Evolutionary conservation across 2,329 filamentous ascomycete genomes (phyloP), one percentile per base, ranked within the genome.

Genomic region (Colletotrichum brevisporum): DNA sequence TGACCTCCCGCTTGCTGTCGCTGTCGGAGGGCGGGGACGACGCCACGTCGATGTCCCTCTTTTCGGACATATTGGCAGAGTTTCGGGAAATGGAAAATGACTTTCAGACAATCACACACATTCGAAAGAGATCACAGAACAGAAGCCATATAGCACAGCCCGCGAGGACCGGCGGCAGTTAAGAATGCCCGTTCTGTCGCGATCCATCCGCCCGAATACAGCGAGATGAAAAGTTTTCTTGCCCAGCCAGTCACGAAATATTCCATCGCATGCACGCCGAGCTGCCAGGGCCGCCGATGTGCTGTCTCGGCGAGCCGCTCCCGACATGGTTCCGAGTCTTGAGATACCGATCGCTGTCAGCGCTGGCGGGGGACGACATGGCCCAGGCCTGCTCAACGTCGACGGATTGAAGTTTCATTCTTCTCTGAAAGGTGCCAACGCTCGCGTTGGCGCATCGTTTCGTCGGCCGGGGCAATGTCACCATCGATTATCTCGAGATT

Each of bases 11-110:
- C 13, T 59, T 68, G 6, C n/a, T 41, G 10, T 55, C 54, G 4
- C 24, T n/a, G 8, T 68, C 54, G 4, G 61, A 58, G 1, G 60
- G 18, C n/a, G 53, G 48, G 13, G 65, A 53, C 6, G 15, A 36
- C 3, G 39, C 18, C n/a, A 6, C 21, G 5, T 54, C 48, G 10
- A 54, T 36, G 0, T 54, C 39, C 13, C 26, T 36, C 48, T 68
- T 64, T 8, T 57, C 47, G 10, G 66, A 59, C 66, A 69, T 69
- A 9, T 55, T 18, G 24, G 5, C 4, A 18, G 18, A 50, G 4
- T 50, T 24, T 50, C n/a, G 18, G 16, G 10, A 2, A 12, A 31
- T 31, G 27, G 47, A 2, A 18, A 24, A 4, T 3, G 16, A 50
- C 18, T 13, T 10, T 31, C 18, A 18, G 47, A 43, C 41, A 43